Base-by-base conservation (phyloP, 345 rosid species). In the Populus nigra region DNA sequence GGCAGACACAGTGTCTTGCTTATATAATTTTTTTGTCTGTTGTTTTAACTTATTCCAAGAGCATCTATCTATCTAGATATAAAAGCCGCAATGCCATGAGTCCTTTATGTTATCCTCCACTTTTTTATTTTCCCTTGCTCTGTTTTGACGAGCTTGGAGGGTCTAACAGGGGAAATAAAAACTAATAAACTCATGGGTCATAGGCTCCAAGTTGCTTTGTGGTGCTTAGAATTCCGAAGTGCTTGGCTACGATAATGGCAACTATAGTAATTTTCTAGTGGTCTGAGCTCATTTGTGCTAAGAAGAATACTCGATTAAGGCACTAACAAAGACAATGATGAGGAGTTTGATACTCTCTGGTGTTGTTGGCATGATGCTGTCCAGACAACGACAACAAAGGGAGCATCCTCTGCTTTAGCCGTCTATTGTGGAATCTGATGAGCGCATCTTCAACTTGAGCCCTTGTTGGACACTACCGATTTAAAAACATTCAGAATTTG, bases 351-450 rank as follows among this genome's bases (percentile, higher is more conserved):
- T 86, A 16, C 88, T 79, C 17, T 29, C 7, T 65, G 38, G 70
- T 36, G 66, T 50, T 47, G 81, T 72, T 66, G 82, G 81, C 66
- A 38, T n/a, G 90, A 86, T 87, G 33, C 88, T 65, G 80, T 78
- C 57, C 7, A 41, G 7, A 80, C 73, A 84, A 76, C 9, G 90
- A 82, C 92, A 89, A 86, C 65, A 7, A 7, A 33, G 29, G 18
- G 29, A 45, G 53, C 27, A 63, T 78, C 62, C 62, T 49, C 69
- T 29, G 25, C 53, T 73, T 39, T 8, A 62, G 83, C 86, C 82
- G 73, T 78, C 79, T 68, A 63, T 77, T 65, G 69, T 66, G 86
- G 87, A 82, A 81, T 86, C 78, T 79, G 83, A 77, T 71, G 74
- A 83, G 8, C 75, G 62, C 81, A 79, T 31, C 76, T 50, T 33